Base-by-base conservation (phyloP, 2,329 filamentous ascomycete genomes). In the Pseudogymnoascus sp. region DNA sequence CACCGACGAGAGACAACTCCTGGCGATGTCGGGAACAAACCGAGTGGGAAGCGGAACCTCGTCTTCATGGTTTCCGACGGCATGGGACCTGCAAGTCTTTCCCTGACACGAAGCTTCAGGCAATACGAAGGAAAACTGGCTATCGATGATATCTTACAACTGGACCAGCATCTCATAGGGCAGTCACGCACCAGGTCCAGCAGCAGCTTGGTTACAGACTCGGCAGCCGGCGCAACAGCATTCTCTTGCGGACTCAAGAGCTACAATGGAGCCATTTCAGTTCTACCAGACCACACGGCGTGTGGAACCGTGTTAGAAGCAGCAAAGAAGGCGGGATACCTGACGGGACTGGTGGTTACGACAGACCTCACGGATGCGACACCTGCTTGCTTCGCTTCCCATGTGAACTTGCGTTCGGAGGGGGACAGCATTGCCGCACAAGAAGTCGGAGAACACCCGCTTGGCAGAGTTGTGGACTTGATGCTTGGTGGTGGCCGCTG, bases 1-100 rank as follows among this genome's bases (percentile, higher is more conserved):
- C 83, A 86, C 70, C 81, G 85, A 66, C 78, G 82, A 63, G 81
- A 79, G 10, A 69, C 74, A 42, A 70, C 67, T 63, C 72, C 73
- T 60, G 59, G 40, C 14, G 36, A 60, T 40, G 59, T 64, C 72
- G 66, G 60, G 71, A 68, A 64, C 73, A 69, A 67, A 38, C 79
- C 81, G 63, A 76, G 71, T 28, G 85, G 86, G 61, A 99, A 97
- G 81, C 85, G 91, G 62, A 99, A 97, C 76, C 81, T 99, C 62
- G 89, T 99, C 70, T 97, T 99, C 80, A 99, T 99, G 95, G 93
- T 99, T 38, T 96, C 91, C 0, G 95, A 99, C 75, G 95, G 95
- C 72, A 99, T 99, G 95, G 95, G 95, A 0, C 95, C 95, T 6
- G 91, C 95, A 7, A 93, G 91, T 70, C 81, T 99, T 62, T 89